Evolutionary conservation across 192 early-diverging fungal genomes (phyloP).

Genomic region (Podila epicladia): DNA sequence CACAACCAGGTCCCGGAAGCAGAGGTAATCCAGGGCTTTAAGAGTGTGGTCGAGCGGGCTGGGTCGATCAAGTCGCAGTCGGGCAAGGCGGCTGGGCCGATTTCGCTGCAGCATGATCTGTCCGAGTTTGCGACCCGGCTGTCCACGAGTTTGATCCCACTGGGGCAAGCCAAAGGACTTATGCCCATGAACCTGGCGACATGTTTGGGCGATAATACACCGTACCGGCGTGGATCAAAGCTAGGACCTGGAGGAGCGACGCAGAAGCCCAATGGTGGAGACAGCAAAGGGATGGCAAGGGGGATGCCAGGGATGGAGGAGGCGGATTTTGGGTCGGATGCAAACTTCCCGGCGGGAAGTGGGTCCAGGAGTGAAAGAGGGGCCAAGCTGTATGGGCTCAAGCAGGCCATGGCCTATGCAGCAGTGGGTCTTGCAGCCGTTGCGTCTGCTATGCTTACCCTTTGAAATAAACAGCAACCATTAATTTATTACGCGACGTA

Average conservation of each 20-base stretch:
- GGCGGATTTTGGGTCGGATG: conserved; percentile 11
- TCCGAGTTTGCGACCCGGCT: conserved; percentile 49
- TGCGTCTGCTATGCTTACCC: conserved; percentile 2
- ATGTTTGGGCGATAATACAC: conserved; percentile 18
- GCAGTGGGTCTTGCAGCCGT: conserved; percentile 3
- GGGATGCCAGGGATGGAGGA: conserved; percentile 43
- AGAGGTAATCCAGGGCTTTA: conserved; percentile 43
- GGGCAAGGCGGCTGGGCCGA: conserved; percentile 39
- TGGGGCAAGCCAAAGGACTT: conserved; percentile 15
- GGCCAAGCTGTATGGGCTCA: neutral
- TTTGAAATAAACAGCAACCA: neutral
- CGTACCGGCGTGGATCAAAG: conserved; percentile 33
- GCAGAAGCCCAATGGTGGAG: conserved; percentile 28
- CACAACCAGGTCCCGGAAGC: conserved; percentile 11
- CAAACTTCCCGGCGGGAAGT: neutral
- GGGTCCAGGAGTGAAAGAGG: neutral
- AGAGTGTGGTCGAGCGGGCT: conserved; percentile 38
- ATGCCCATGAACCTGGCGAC: conserved; percentile 26
- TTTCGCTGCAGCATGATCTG: conserved; percentile 55
- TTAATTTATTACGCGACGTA: neutral
- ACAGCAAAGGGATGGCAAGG: conserved; percentile 4
- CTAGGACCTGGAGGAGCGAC: conserved; percentile 23
- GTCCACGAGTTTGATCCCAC: conserved; percentile 55
- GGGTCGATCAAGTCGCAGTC: conserved; percentile 30
- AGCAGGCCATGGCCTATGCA: neutral